Conservation (phyloP, 2,329 filamentous ascomycete species). For the Neonectria magnoliae region DNA sequence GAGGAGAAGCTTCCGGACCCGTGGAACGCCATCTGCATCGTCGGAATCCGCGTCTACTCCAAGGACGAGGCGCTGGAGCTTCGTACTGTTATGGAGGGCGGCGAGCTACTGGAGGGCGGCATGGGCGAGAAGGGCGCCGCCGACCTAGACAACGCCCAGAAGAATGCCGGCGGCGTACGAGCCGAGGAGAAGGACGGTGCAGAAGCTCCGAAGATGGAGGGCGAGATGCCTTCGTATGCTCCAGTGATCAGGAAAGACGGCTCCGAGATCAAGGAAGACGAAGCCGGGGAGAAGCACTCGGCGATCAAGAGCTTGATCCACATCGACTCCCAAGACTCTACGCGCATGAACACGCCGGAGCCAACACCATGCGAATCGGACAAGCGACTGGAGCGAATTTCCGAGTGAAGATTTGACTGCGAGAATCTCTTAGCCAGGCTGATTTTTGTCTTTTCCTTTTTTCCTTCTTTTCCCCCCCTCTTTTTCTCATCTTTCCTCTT, state of each 20-base stretch:
- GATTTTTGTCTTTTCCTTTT: neutral
- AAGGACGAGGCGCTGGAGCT: slow-evolving; percentile 65
- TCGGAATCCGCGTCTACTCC: slow-evolving; percentile 70
- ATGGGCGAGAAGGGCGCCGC: slow-evolving; percentile 67
- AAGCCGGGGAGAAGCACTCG: slow-evolving; percentile 33
- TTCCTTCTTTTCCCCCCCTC: neutral
- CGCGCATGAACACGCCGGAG: slow-evolving; percentile 44
- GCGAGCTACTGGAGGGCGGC: slow-evolving; percentile 62
- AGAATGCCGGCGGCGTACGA: slow-evolving; percentile 62
- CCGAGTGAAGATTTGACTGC: slow-evolving; percentile 7
- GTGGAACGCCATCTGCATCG: slow-evolving; percentile 71
- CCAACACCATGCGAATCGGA: slow-evolving; percentile 45
- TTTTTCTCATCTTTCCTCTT: neutral
- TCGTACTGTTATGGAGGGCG: slow-evolving; percentile 66
- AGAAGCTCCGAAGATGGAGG: slow-evolving; percentile 18
- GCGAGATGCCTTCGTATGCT: slow-evolving; percentile 29
- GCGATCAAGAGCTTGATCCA: slow-evolving; percentile 42
- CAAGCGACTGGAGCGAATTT: slow-evolving; percentile 38
- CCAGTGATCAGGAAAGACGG: slow-evolving; percentile 43
- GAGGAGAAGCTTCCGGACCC: slow-evolving; percentile 66
- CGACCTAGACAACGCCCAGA: slow-evolving; percentile 66
- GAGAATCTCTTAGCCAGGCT: neutral
- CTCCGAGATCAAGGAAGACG: slow-evolving; percentile 29
- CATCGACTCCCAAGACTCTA: slow-evolving; percentile 43
- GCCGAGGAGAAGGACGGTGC: slow-evolving; percentile 32